Conservation (phyloP, 345 rosid genomes). For the Turnera subulata region DNA sequence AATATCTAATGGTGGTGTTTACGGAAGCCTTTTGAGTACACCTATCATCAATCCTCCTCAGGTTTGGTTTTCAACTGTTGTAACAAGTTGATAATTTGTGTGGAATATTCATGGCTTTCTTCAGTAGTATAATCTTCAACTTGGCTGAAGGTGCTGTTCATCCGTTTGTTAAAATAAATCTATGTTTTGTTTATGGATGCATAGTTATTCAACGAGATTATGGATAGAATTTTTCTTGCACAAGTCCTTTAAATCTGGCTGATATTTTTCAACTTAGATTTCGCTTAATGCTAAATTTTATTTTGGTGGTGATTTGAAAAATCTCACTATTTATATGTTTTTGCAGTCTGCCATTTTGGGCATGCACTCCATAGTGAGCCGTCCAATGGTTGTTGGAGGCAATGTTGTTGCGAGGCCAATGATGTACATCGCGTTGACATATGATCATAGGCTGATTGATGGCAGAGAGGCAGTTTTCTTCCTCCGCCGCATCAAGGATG, state of each 20-base stretch:
- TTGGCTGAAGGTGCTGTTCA: too few relatives aligned
- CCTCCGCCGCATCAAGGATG: constrained; percentile 77
- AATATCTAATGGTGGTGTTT: constrained; percentile 78
- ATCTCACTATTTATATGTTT: neutral
- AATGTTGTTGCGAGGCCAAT: constrained; percentile 58
- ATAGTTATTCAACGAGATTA: too few relatives aligned
- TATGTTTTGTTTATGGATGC: too few relatives aligned
- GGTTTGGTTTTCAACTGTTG: constrained; percentile 31
- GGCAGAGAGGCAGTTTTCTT: constrained; percentile 90
- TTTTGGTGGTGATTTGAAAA: neutral
- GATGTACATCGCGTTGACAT: constrained; percentile 83
- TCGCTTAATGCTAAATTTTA: neutral
- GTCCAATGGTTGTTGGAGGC: constrained; percentile 81
- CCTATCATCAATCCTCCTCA: constrained; percentile 99
- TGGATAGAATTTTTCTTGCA: neutral
- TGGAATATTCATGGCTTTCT: too few relatives aligned
- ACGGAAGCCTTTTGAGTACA: constrained; percentile 94
- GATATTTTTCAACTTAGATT: neutral
- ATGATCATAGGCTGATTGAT: constrained; percentile 79
- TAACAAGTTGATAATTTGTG: too few relatives aligned
- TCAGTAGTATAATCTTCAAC: too few relatives aligned
- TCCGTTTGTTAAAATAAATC: too few relatives aligned
- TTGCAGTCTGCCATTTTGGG: constrained; percentile 80
- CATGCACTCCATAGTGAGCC: constrained; percentile 77
- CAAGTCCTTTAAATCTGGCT: neutral